phyloP scores from a whole-genome alignment of 371 early-diverging fungal genomes.

The Dichotomocladium elegans region DNA sequence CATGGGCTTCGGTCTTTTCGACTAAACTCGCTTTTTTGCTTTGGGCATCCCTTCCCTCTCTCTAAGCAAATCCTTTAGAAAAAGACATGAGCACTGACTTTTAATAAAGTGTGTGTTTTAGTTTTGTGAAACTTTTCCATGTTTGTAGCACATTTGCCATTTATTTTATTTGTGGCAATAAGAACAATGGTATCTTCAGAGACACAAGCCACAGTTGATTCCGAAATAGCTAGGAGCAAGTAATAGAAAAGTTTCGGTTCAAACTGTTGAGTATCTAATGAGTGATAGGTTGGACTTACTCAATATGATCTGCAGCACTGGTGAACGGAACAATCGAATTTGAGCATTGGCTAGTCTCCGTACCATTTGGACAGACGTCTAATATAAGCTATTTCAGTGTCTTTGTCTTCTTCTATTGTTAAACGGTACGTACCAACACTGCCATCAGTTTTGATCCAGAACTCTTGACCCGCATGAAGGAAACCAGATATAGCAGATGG shows the following conservation, averaged over 20 bases:
- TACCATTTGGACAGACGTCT: constrained; percentile 10
- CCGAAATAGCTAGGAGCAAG: too few relatives aligned
- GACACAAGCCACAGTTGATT: too few relatives aligned
- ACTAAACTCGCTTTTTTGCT: too few relatives aligned
- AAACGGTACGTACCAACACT: constrained; percentile 6
- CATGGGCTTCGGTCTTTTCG: constrained; percentile 79
- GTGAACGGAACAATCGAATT: constrained; percentile 7
- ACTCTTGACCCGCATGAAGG: constrained; percentile 16
- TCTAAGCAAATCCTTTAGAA: too few relatives aligned
- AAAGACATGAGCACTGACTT: too few relatives aligned
- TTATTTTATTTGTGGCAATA: too few relatives aligned
- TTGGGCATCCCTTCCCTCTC: too few relatives aligned
- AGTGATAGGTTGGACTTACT: constrained; percentile 3
- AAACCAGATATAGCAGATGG: constrained; percentile 8
- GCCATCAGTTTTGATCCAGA: constrained; percentile 8
- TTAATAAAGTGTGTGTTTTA: too few relatives aligned
- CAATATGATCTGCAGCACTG: constrained; percentile 10
- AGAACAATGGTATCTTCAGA: too few relatives aligned
- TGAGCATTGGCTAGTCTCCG: constrained; percentile 10
- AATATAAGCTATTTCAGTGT: background rate
- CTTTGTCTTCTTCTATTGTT: background rate
- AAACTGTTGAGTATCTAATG: background rate
- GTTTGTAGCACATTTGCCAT: too few relatives aligned
- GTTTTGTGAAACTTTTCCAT: too few relatives aligned
- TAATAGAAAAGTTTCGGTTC: too few relatives aligned